Evolutionary conservation across 805 yeast species (phyloP), one percentile per base, ranked within the genome.

Genomic region (Blastobotrys mokoenaii): DNA sequence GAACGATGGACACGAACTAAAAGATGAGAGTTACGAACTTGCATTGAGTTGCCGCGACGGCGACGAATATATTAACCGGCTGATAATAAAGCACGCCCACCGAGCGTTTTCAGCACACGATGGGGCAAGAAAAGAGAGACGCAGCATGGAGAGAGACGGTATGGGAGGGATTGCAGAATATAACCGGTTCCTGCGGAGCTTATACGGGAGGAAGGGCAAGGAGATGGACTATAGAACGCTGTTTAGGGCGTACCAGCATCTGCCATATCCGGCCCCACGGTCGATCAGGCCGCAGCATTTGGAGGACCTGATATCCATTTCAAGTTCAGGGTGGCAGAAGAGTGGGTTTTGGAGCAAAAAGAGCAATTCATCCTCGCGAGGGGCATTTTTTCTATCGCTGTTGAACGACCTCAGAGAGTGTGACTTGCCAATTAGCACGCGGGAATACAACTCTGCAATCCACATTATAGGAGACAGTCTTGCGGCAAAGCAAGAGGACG

Each of bases 221-320:
- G 31, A 37, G 14, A 18, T 37, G 31, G 30, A 37, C 16, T 51
- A 50, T 37, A 38, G 43, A 11, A 27, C 37, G n/a, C 43, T 63
- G 7, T 59, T 46, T 34, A 38, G 47, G 1, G 56, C 56, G 2
- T 65, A 64, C 47, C 34, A 53, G 11, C 22, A 43, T 1, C 45
- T 68, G 3, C 72, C 72, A 2, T 37, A 47, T 15, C 68, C 67
- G 10, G 60, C 60, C 29, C 66, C 69, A 4, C 41, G 50, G 11
- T 58, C 58, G 37, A 55, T 68, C 15, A 46, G 51, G 3, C 49
- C 58, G 1, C 48, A 41, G 8, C 65, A 66, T 45, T 51, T 67
- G 18, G 71, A 67, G 47, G 56, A 51, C 9, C 46, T 67, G 5
- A 18, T 68, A 25, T 27, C 45, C 3, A 34, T 41, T 2, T 5